Conservation (phyloP, 2,329 filamentous ascomycete genomes). For the Pyrenophora seminiperda region DNA sequence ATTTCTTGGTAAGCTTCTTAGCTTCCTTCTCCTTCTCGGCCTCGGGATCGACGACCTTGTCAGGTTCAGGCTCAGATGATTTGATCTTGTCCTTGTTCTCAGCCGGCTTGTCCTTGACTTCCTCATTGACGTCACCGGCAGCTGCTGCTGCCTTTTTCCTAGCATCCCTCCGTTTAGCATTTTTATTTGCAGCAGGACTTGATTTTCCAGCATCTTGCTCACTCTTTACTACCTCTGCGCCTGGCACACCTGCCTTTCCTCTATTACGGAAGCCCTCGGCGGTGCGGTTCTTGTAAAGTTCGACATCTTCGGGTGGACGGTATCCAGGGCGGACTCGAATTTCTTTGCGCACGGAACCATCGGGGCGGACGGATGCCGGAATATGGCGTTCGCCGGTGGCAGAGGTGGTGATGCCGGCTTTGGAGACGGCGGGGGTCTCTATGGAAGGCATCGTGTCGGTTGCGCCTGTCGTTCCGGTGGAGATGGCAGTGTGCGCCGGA, state of each 20-base stretch:
- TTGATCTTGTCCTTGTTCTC: constrained; percentile 28
- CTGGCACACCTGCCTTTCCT: constrained; percentile 71
- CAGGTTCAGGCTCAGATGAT: constrained; percentile 30
- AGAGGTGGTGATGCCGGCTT: constrained; percentile 69
- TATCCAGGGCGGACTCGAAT: constrained; percentile 95
- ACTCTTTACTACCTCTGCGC: constrained; percentile 63
- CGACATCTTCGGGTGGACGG: constrained; percentile 90
- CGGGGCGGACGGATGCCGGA: constrained; percentile 81
- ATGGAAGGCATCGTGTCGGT: constrained; percentile 38
- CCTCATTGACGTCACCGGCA: constrained; percentile 56
- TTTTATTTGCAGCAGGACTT: constrained; percentile 72
- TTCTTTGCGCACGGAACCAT: constrained; percentile 90
- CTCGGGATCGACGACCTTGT: constrained; percentile 63
- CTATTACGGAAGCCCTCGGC: constrained; percentile 84
- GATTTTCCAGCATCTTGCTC: constrained; percentile 54
- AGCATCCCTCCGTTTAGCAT: constrained; percentile 77
- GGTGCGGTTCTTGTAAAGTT: constrained; percentile 91
- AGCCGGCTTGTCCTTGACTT: constrained; percentile 49
- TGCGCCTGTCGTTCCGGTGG: neutral
- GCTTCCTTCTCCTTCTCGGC: constrained; percentile 90
- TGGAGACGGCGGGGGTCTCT: constrained; percentile 42
- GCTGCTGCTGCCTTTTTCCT: constrained; percentile 60
- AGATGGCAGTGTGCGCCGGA: constrained; percentile 7
- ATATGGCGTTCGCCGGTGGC: constrained; percentile 83
- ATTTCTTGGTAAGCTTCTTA: constrained; percentile 88